Base-by-base conservation (phyloP, 805 yeast genomes). In the Lipomyces chichibuensis region DNA sequence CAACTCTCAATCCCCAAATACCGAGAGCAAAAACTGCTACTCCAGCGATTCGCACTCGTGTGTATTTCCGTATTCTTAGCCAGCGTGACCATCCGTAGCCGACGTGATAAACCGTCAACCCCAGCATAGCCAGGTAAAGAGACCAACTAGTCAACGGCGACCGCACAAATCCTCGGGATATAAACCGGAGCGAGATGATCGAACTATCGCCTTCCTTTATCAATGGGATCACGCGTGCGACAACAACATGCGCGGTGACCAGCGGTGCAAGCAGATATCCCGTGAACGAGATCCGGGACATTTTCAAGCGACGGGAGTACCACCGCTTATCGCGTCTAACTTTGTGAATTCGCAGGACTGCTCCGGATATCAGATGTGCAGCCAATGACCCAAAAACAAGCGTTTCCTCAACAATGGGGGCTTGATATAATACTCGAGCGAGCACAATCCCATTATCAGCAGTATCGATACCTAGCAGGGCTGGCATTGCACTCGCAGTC, bases 121-220 rank as follows among this genome's bases (percentile, higher is more conserved):
- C 66, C 20, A 68, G 14, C 27, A 68, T 32, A 23, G 57, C 66
- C 2, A 59, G 3, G 54, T 68, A 68, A 29, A 35, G 33, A 32
- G 57, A n/a, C 56, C 65, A 63, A 25, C 43, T 5, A 32, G 55
- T 32, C 17, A 11, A 14, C 7, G 57, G 64, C 25, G 51, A 23
- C 11, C 63, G 37, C 8, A 25, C 58, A 13, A 60, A 39, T 14
- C 65, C 65, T 39, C 63, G 69, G 5, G 86, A 71, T 9, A 89
- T 79, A 72, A 81, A 88, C 8, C 84, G 83, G 56, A 90, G 76
- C 56, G 79, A 82, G 25, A 90, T 76, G 63, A 84, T 77, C 0
- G 88, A 82, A 2, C 88, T 84, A 75, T 89, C 94, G 0, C 91
- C 92, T 65, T 88, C 90, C 1, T 86, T 78, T 1, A 72, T 20